These are phyloP conservation scores for Aspergillus funiculosus DNA, from an alignment of 495 filamentous ascomycete species.

Conservation along the genomic window DNA sequence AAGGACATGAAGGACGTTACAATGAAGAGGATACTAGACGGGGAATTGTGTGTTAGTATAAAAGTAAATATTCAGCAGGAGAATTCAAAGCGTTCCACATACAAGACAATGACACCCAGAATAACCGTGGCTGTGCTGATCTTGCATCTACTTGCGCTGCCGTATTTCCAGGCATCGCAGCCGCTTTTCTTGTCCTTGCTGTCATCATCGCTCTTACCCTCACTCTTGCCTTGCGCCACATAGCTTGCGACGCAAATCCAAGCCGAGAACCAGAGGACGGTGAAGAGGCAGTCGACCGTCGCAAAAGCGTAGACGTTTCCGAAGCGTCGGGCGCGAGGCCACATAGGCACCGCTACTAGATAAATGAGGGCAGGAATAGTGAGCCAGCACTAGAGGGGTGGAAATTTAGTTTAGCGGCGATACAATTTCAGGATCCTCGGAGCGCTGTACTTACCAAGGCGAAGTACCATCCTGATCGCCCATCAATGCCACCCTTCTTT, in stretches of 20 bases:
- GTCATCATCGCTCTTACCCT: constrained; percentile 28
- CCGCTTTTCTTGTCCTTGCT: constrained; percentile 28
- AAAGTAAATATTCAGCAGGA: neutral
- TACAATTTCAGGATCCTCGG: neutral
- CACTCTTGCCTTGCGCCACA: constrained; percentile 46
- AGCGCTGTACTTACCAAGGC: constrained; percentile 55
- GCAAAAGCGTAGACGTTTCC: constrained; percentile 80
- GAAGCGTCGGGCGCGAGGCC: constrained; percentile 70
- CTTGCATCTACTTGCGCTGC: constrained; percentile 53
- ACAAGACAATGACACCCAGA: constrained; percentile 78
- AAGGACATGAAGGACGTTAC: constrained; percentile 67
- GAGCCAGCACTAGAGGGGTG: constrained; percentile 65
- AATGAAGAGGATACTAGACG: constrained; percentile 63
- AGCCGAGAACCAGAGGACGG: constrained; percentile 77
- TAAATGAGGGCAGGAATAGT: constrained; percentile 78
- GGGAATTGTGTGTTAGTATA: constrained; percentile 14
- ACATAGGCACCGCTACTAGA: constrained; percentile 75
- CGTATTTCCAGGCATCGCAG: constrained; percentile 51
- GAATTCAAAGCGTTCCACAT: constrained; percentile 26
- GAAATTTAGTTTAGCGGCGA: constrained; percentile 18
- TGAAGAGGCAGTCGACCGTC: constrained; percentile 64
- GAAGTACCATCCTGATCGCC: constrained; percentile 69
- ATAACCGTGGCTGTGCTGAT: constrained; percentile 74
- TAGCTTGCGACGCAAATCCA: constrained; percentile 74
- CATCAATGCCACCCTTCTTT: constrained; percentile 56